Evolutionary conservation across 2,329 filamentous ascomycete species (phyloP).

Genomic region (Lojkania enalia): DNA sequence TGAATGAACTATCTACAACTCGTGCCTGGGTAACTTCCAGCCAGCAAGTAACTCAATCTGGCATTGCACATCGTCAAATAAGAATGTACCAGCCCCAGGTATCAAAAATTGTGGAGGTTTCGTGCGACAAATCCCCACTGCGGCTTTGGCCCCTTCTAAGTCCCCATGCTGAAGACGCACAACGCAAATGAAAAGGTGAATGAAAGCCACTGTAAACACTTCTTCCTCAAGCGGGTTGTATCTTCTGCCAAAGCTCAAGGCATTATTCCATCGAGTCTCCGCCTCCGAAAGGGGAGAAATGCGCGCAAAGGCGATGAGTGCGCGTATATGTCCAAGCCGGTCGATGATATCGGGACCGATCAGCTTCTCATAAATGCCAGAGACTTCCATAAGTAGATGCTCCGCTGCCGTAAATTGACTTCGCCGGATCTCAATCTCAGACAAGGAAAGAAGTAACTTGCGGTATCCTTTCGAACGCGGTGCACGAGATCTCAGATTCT

Average conservation of each 20-base stretch:
- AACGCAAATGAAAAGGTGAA: conserved; percentile 8
- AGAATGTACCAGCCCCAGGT: too few species aligned
- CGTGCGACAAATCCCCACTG: too few species aligned
- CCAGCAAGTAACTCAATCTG: too few species aligned
- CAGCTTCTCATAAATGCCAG: conserved; percentile 4
- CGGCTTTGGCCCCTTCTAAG: too few species aligned
- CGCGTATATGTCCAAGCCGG: conserved; percentile 3
- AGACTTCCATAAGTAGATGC: conserved; percentile 3
- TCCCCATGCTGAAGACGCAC: too few species aligned
- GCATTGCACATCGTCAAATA: too few species aligned
- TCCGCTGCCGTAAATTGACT: conserved; percentile 2
- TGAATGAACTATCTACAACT: too few species aligned
- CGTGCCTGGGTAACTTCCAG: too few species aligned
- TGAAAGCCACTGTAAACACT: conserved; percentile 3
- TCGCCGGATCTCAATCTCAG: conserved; percentile 9
- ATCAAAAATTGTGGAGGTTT: too few species aligned
- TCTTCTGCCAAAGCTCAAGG: background rate
- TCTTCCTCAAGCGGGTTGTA: conserved; percentile 6
- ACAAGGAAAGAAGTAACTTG: conserved; percentile 6
- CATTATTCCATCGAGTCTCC: background rate
- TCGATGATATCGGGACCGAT: conserved; percentile 6
- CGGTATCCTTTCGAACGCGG: conserved; percentile 6
- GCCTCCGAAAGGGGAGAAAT: conserved; percentile 3
- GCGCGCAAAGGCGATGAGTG: conserved; percentile 2
- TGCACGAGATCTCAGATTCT: background rate